phyloP scores from a whole-genome alignment of 208 protist genomes.

The Trichomonas vaginalis region DNA sequence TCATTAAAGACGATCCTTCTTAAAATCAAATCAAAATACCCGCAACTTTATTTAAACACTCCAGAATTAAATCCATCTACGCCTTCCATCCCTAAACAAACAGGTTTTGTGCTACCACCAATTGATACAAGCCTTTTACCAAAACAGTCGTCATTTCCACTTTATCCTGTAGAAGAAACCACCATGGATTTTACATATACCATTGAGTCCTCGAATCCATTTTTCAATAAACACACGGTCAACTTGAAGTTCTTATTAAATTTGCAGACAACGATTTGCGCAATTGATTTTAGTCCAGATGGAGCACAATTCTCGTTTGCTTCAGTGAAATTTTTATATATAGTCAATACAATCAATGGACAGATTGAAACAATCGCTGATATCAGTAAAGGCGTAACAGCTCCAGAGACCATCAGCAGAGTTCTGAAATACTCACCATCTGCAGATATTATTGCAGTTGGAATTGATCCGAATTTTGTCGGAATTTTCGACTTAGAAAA shows the following conservation, averaged over 20 bases:
- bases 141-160: too few relatives aligned
- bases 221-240: background rate
- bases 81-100: background rate
- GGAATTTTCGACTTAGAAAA: background rate
- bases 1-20: too few relatives aligned
- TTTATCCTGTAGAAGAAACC: too few relatives aligned
- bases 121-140: background rate
- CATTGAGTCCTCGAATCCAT: background rate
- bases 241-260: background rate
- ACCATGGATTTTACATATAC: background rate
- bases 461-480: background rate
- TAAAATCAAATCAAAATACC: too few relatives aligned
- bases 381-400: background rate
- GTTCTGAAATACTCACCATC: background rate
- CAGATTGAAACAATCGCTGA: background rate
- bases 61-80: background rate
- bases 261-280: background rate
- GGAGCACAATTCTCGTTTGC: background rate
- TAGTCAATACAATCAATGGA: background rate
- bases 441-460: background rate
- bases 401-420: background rate
- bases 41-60: background rate
- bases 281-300: background rate
- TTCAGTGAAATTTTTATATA: background rate
- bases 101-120: background rate